Evolutionary conservation across 148 eudicot genomes (phyloP).

Genomic region (Salicornia ramosissima): DNA sequence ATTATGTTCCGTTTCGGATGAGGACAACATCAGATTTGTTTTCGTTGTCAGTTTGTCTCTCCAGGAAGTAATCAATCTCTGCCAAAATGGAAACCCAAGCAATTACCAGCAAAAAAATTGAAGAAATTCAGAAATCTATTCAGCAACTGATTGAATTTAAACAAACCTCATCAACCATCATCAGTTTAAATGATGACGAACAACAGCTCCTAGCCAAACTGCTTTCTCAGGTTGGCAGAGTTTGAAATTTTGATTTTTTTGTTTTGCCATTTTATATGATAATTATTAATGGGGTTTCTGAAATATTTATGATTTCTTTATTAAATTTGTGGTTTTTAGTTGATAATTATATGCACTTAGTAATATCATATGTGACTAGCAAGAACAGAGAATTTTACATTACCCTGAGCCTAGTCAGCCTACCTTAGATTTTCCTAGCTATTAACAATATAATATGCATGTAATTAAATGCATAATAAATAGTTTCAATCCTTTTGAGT

Average conservation of each 20-base stretch:
- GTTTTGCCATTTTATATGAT: not conserved
- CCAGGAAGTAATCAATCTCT: not conserved
- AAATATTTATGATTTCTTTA: not conserved
- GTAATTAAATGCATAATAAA: no score
- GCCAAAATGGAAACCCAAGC: slow-evolving; percentile 18
- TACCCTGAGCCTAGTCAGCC: no score
- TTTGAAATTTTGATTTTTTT: not conserved
- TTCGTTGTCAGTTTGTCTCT: no score
- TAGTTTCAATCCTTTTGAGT: no score
- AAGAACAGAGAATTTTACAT: no score
- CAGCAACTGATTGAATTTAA: slow-evolving; percentile 35
- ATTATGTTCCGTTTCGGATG: no score
- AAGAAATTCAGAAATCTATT: slow-evolving; percentile 33
- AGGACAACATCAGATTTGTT: no score
- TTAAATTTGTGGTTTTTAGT: not conserved
- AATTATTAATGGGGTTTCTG: not conserved
- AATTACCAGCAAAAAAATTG: slow-evolving; percentile 20
- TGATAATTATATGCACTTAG: not conserved
- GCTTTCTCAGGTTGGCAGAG: slow-evolving; percentile 46
- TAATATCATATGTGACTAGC: no score
- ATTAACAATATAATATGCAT: no score
- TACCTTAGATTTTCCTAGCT: no score
- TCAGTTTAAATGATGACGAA: slow-evolving; percentile 14
- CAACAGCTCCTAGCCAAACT: slow-evolving; percentile 33
- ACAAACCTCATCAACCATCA: not conserved